A percentile compares a stretch with the other conserved stretches of the same genome.
These are phyloP conservation scores for Termitomyces sp. DNA, from an alignment of 768 basidiomycete species.

Conservation along the genomic window DNA sequence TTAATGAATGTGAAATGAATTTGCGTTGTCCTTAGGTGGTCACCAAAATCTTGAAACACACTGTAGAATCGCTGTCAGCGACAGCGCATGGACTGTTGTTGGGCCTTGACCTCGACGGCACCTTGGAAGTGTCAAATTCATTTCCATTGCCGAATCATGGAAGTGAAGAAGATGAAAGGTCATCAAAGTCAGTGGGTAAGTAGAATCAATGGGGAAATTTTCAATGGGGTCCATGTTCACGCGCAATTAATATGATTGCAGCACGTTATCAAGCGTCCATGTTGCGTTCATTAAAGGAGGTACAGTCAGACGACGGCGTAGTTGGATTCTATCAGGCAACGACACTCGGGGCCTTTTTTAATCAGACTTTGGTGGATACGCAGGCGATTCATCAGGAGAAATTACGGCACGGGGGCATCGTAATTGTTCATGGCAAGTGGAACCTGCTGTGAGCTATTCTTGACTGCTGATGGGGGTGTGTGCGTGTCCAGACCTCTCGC, in stretches of 20 bases:
- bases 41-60: slow-evolving; percentile 91
- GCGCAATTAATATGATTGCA: slow-evolving; percentile 21
- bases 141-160: slow-evolving; percentile 76
- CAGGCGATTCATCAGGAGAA: slow-evolving; percentile 84
- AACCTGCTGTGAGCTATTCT: background rate
- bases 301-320: slow-evolving; percentile 85
- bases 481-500: slow-evolving; percentile 58
- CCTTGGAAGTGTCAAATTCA: slow-evolving; percentile 86
- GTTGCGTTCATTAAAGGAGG: slow-evolving; percentile 86
- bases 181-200: slow-evolving; percentile 71
- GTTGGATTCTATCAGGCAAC: slow-evolving; percentile 95
- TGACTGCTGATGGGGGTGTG: background rate
- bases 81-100: slow-evolving; percentile 81
- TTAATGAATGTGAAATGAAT: background rate
- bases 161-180: slow-evolving; percentile 78
- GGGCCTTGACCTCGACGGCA: slow-evolving; percentile 89
- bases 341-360: slow-evolving; percentile 80
- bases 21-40: slow-evolving; percentile 56
- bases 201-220: slow-evolving; percentile 8
- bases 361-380: slow-evolving; percentile 73
- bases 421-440: slow-evolving; percentile 73
- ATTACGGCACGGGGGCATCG: slow-evolving; percentile 80
- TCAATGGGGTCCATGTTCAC: slow-evolving; percentile 1
- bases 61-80: slow-evolving; percentile 69
- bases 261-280: slow-evolving; percentile 81